Base-by-base conservation (phyloP, 768 basidiomycete genomes). In the Saitozyma podzolica region DNA sequence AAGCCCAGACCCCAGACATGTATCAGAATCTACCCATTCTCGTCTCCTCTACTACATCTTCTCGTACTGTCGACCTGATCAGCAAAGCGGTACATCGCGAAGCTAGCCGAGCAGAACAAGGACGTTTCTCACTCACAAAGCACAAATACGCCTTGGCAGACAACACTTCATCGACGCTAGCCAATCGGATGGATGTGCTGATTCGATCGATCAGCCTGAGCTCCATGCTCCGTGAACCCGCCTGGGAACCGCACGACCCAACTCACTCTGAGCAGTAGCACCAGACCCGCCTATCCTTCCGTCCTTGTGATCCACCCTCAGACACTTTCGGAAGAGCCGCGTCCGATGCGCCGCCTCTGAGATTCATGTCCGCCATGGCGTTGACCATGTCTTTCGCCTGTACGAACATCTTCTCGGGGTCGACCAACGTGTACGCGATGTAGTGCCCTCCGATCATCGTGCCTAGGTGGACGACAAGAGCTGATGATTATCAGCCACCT, bases 61-160 rank as follows among this genome's bases (percentile, higher is more conserved):
- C 29, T 29, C 29, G 29, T 29, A 29, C 29, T 29, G 29, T 29
- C 5, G 29, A 5, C 29, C 29, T 29, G 29, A 29, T 29, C 29
- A 29, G 29, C 29, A 29, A 29, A 29, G 29, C 29, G 29, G 29
- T 29, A 29, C 29, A 29, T 29, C 29, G 29, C 29, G 29, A 29
- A 29, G 29, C 29, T 29, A 29, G 29, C 29, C 29, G 29, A 29
- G 29, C 29, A 29, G 29, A 5, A 29, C 29, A 2, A 5, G 5
- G 5, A 2, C 29, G 5, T 29, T 2, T 5, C 29, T 5, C 16
- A 74, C 75, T 65, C 57, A 77, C 75, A 60, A 94, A 92, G 80
- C 92, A 92, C 54, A 96, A 85, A 78, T 96, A 98, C 42, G 93
- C 92, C 78, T 90, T 94, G 62, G 88, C 87, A 78, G 88, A 89